Percentiles rank a stretch among this genome's conserved stretches.
These are phyloP conservation scores for Kuraishia piskuri DNA, from an alignment of 805 yeast species.

Conservation along the genomic window DNA sequence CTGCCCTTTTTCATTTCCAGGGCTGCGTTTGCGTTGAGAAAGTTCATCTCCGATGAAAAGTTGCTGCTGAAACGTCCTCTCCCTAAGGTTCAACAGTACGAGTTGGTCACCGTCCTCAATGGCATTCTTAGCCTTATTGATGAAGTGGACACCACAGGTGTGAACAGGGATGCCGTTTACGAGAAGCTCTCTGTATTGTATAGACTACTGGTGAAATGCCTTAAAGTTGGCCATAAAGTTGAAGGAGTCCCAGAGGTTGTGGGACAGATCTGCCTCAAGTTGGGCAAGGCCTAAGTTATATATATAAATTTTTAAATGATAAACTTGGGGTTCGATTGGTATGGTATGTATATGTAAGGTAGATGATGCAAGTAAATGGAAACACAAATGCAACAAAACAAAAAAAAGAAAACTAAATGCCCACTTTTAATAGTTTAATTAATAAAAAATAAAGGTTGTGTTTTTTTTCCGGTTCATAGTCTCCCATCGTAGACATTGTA, in stretches of 20 bases:
- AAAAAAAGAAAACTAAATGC: conserved; percentile 3
- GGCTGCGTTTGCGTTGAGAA: conserved; percentile 49
- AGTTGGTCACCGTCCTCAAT: conserved; percentile 37
- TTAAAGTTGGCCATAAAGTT: conserved; percentile 11
- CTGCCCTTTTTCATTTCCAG: conserved; percentile 47
- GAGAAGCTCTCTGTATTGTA: conserved; percentile 7
- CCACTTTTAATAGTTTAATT: neutral
- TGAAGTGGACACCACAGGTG: neutral
- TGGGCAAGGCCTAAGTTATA: conserved; percentile 3
- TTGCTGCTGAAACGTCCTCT: conserved; percentile 57
- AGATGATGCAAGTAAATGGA: neutral
- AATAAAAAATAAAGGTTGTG: neutral
- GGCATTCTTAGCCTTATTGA: conserved; percentile 25
- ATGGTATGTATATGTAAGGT: conserved; percentile 1
- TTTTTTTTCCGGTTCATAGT: too few species aligned
- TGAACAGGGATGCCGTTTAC: neutral
- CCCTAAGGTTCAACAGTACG: conserved; percentile 55
- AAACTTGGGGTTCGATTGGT: neutral
- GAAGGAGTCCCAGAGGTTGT: conserved; percentile 10
- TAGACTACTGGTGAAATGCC: conserved; percentile 15
- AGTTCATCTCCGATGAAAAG: conserved; percentile 54
- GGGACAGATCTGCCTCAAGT: conserved; percentile 10
- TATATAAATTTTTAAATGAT: neutral
- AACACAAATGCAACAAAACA: neutral
- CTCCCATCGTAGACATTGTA: neutral